Conservation (phyloP, 176 grass and related monocot genomes). For the Elymus sibiricus region DNA sequence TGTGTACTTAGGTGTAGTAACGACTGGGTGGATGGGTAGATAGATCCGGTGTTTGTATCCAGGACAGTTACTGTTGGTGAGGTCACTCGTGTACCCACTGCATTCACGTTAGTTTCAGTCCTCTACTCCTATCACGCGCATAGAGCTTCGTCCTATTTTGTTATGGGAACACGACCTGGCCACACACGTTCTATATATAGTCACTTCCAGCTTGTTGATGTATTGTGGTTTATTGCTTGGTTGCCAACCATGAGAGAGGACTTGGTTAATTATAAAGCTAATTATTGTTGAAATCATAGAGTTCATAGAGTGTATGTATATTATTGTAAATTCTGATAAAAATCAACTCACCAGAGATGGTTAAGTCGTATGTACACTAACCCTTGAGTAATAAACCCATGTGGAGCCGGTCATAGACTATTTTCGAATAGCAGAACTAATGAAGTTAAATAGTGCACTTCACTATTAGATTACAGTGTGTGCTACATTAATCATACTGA, state of each 20-base stretch:
- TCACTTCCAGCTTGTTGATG: background rate
- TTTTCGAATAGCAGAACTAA: background rate
- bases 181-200: background rate
- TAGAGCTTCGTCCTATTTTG: background rate
- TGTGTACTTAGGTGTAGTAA: too few species aligned
- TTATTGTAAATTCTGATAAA: too few species aligned
- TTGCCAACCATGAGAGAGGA: background rate
- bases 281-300: background rate
- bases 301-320: background rate
- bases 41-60: background rate
- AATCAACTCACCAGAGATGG: background rate
- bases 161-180: background rate
- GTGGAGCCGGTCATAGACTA: background rate
- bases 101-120: background rate
- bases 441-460: background rate
- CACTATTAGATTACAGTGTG: background rate
- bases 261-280: background rate
- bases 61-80: too few species aligned
- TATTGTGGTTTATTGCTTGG: background rate
- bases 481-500: background rate
- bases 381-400: background rate
- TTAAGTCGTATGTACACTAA: background rate
- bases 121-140: background rate
- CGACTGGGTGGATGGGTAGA: background rate
- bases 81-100: too few species aligned